Base-by-base conservation (phyloP, 306 rosid species). In the Lathyrus oleraceus region DNA sequence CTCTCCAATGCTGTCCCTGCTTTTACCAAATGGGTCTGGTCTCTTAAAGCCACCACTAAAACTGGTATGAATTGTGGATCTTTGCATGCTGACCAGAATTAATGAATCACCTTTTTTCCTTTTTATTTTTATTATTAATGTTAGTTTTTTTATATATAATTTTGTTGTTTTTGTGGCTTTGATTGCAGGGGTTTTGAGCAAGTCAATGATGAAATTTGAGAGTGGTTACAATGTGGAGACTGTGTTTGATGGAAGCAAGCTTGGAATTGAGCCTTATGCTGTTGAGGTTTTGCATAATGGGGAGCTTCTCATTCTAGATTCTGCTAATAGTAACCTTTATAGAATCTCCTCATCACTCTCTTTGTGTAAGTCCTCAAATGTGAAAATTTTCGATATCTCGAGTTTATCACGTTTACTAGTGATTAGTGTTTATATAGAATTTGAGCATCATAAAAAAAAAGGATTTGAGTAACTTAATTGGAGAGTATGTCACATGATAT, bases 181-280 rank as follows among this genome's bases (percentile, higher is more conserved):
- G 13, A 35, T 75, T 38, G 84, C 81, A 89, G 96, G 92, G 40
- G 75, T 83, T 74, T 59, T 94, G 49, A 88, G 87, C 51, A 85
- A 88, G 81, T 87, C 96, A 30, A 69, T 87, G 90, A 83, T 92
- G 97, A 92, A 92, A 82, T 92, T 86, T 43, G 97, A 92, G 85
- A 82, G 96, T 85, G 97, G 97, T 13, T 87, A 84, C 60, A 87
- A 60, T 32, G 96, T 89, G 82, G 96, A 92, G 92, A 92, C 97
- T 4, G 97, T 92, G 82, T 92, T 92, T 66, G 97, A 92, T 85
- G 97, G 97, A 63, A 92, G 96, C 80, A 92, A 92, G 85, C 97
- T 87, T 74, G 97, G 96, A 52, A 81, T 92, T 60, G 97, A 92
- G 85, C 97, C 97, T 76, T 84, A 86, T 83, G 83, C 92, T 6